These are phyloP conservation scores for Dendrobium catenatum DNA, from an alignment of 106 monocot species.

Conservation along the genomic window DNA sequence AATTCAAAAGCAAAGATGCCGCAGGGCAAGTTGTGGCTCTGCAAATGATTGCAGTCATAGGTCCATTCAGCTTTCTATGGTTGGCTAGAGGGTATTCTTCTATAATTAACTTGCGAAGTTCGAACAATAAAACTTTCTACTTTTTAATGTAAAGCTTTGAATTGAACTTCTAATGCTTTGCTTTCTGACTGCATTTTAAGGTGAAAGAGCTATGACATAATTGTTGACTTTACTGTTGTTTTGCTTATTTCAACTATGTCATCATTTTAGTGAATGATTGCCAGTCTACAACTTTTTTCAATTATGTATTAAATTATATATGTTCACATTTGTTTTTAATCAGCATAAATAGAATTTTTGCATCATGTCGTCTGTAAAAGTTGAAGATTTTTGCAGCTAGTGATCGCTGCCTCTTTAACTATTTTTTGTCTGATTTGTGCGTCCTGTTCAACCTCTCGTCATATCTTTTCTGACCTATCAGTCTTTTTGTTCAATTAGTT, in stretches of 20 bases:
- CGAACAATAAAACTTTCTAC: not conserved
- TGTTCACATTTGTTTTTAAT: not conserved
- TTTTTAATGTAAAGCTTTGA: not conserved
- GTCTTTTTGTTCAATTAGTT: no score
- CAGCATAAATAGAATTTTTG: not conserved
- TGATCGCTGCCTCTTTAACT: not conserved
- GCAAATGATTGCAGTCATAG: slow-evolving; percentile 95
- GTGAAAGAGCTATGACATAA: not conserved
- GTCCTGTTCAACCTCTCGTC: no score
- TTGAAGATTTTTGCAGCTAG: not conserved
- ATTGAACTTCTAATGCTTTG: not conserved
- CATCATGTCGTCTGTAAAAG: not conserved
- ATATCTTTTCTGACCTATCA: no score
- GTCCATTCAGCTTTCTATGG: slow-evolving; percentile 96
- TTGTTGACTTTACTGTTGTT: not conserved
- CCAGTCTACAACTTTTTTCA: not conserved
- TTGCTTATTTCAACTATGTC: slow-evolving; percentile 1
- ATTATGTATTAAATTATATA: not conserved
- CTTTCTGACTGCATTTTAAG: not conserved
- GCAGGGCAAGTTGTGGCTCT: slow-evolving; percentile 98
- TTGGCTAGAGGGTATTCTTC: slow-evolving; percentile 75
- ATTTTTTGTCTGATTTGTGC: not conserved
- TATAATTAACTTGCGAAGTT: not conserved
- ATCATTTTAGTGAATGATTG: not conserved
- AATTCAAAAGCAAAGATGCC: slow-evolving; percentile 99